These are phyloP conservation scores for Lachnellula cervina DNA, from an alignment of 2,329 filamentous ascomycete genomes.

Conservation along the genomic window DNA sequence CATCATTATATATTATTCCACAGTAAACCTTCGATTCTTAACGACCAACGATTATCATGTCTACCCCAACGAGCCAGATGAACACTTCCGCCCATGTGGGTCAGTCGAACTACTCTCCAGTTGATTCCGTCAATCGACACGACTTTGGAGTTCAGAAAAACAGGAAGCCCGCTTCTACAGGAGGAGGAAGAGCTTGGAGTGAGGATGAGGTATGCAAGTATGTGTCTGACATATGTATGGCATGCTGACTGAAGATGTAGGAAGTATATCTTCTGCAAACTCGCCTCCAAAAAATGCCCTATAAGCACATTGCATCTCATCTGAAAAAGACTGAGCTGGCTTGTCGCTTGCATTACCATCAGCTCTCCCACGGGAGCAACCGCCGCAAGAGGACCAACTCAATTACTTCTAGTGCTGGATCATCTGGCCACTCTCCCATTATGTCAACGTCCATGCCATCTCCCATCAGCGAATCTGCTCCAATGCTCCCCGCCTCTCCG, in stretches of 20 bases:
- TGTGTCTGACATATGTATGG: neutral
- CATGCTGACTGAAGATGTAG: slow-evolving; percentile 38
- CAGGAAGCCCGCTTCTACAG: slow-evolving; percentile 64
- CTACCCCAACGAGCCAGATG: slow-evolving; percentile 30
- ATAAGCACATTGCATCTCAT: slow-evolving; percentile 82
- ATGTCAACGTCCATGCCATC: slow-evolving; percentile 45
- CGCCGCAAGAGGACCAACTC: slow-evolving; percentile 73
- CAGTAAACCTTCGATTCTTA: slow-evolving; percentile 16
- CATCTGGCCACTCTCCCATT: slow-evolving; percentile 45
- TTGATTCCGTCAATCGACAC: slow-evolving; percentile 52
- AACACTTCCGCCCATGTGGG: slow-evolving; percentile 30
- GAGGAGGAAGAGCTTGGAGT: slow-evolving; percentile 76
- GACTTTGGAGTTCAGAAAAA: slow-evolving; percentile 59
- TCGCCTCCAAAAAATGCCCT: slow-evolving; percentile 81
- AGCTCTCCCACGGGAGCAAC: slow-evolving; percentile 76
- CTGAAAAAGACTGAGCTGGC: slow-evolving; percentile 85
- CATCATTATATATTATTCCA: slow-evolving; percentile 14
- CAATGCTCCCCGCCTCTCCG: slow-evolving; percentile 21
- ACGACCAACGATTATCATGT: slow-evolving; percentile 30
- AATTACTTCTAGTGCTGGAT: slow-evolving; percentile 58
- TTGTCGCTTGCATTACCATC: slow-evolving; percentile 82
- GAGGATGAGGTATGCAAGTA: slow-evolving; percentile 65
- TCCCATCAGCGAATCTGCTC: slow-evolving; percentile 41
- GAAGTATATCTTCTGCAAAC: slow-evolving; percentile 81
- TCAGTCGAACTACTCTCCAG: slow-evolving; percentile 32